A percentile compares a stretch with the other conserved stretches of the same genome.
Evolutionary conservation across 352 stramenopile genomes (phyloP).

Genomic region (Albugo laibachii): DNA sequence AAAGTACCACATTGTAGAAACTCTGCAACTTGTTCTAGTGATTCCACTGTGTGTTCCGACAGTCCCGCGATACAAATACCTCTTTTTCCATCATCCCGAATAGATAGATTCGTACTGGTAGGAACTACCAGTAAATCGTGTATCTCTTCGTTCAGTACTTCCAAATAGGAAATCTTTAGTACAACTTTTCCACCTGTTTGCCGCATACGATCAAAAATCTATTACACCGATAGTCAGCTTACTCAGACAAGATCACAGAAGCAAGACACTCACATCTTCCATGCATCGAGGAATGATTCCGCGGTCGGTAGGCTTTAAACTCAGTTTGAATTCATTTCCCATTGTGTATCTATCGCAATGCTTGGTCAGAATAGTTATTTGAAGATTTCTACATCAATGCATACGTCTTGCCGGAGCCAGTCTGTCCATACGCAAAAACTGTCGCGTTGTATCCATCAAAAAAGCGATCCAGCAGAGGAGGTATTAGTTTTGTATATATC

Average conservation of each 20-base stretch:
- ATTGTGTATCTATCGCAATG: constrained; percentile 40
- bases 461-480: constrained; percentile 56
- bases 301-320: constrained; percentile 7
- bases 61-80: constrained; percentile 80
- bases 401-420: constrained; percentile 66
- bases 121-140: constrained; percentile 72
- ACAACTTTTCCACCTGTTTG: constrained; percentile 3
- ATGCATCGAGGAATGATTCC: constrained; percentile 75
- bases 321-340: constrained; percentile 62
- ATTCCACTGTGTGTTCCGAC: constrained; percentile 50
- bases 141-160: constrained; percentile 93
- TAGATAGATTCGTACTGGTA: constrained; percentile 14
- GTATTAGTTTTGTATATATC: constrained; percentile 33
- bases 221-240: too few relatives aligned
- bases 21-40: constrained; percentile 16
- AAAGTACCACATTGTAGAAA: constrained; percentile 23
- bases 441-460: constrained; percentile 91
- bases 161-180: constrained; percentile 53
- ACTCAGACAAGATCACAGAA: constrained; percentile 10
- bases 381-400: too few relatives aligned
- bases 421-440: constrained; percentile 90
- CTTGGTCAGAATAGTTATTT: too few relatives aligned
- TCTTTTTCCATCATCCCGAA: constrained; percentile 79
- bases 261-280: constrained; percentile 22
- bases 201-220: too few relatives aligned